Percentiles rank a stretch among this genome's conserved stretches.
Conservation (phyloP, 2,329 filamentous ascomycete genomes). For the Fusarium sp. region DNA sequence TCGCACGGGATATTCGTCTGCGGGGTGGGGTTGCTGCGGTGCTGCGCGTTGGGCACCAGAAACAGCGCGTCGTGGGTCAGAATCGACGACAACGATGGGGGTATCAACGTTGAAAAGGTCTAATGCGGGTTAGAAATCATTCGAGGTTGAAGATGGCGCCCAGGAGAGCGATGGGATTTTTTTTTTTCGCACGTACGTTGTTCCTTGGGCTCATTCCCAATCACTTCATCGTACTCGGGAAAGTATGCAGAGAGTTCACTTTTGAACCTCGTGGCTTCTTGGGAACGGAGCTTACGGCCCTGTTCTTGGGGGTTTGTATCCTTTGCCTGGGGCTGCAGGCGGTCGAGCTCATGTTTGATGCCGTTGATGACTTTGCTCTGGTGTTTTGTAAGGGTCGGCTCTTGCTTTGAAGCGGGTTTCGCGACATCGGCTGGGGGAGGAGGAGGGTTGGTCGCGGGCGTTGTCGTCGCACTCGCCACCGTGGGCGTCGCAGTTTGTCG, state of each 20-base stretch:
- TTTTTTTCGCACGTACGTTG: constrained; percentile 65
- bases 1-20: constrained; percentile 53
- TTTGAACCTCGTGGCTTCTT: constrained; percentile 85
- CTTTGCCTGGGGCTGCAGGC: constrained; percentile 58
- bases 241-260: constrained; percentile 93
- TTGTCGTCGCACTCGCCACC: constrained; percentile 30
- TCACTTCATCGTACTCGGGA: constrained; percentile 90
- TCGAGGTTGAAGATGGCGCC: neutral
- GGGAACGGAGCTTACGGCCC: constrained; percentile 81
- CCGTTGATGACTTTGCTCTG: constrained; percentile 67
- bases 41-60: constrained; percentile 43
- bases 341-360: constrained; percentile 66
- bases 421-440: constrained; percentile 24
- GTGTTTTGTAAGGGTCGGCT: constrained; percentile 56
- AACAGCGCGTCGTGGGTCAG: constrained; percentile 46
- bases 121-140: constrained; percentile 49
- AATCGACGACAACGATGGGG: constrained; percentile 73
- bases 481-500: constrained; percentile 37
- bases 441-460: constrained; percentile 30
- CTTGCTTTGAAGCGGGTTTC: constrained; percentile 36
- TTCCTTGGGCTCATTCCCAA: constrained; percentile 83
- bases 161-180: constrained; percentile 31
- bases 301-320: constrained; percentile 62
- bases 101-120: constrained; percentile 78
- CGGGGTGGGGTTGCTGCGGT: constrained; percentile 42